phyloP scores from a whole-genome alignment of 164 flowering plant genomes.

The Stephania yunnanensis region DNA sequence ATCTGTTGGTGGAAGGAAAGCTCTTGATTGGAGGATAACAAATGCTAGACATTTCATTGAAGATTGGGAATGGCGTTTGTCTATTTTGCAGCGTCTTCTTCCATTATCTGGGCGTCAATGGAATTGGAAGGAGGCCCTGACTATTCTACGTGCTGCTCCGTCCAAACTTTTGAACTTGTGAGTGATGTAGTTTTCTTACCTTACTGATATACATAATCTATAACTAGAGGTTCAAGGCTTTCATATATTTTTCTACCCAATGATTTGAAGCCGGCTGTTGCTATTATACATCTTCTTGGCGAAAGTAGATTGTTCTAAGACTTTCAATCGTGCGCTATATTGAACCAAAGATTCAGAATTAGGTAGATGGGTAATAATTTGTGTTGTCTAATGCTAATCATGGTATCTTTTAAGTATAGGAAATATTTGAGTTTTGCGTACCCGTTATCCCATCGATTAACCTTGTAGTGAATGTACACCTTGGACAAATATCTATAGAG shows the following conservation, averaged over 20 bases:
- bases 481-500: too few species aligned
- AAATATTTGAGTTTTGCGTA: too few species aligned
- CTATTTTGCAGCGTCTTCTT: constrained; percentile 79
- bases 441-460: too few species aligned
- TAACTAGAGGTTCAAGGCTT: neutral
- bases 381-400: neutral
- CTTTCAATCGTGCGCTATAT: neutral
- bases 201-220: neutral
- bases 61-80: constrained; percentile 97
- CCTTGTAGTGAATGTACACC: too few species aligned
- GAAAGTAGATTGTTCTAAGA: neutral
- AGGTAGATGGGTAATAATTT: neutral
- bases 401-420: neutral
- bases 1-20: constrained; percentile 44
- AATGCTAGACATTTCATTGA: constrained; percentile 67
- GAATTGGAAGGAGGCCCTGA: constrained; percentile 94
- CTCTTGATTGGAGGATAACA: constrained; percentile 78
- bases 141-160: constrained; percentile 95
- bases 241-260: too few species aligned
- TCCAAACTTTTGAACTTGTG: constrained; percentile 91
- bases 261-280: too few species aligned
- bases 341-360: neutral
- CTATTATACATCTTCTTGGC: too few species aligned
- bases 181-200: constrained; percentile 22
- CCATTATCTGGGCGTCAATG: constrained; percentile 90